Evolutionary conservation across 176 grass and related monocot genomes (phyloP).

Genomic region (Hordeum marinum): DNA sequence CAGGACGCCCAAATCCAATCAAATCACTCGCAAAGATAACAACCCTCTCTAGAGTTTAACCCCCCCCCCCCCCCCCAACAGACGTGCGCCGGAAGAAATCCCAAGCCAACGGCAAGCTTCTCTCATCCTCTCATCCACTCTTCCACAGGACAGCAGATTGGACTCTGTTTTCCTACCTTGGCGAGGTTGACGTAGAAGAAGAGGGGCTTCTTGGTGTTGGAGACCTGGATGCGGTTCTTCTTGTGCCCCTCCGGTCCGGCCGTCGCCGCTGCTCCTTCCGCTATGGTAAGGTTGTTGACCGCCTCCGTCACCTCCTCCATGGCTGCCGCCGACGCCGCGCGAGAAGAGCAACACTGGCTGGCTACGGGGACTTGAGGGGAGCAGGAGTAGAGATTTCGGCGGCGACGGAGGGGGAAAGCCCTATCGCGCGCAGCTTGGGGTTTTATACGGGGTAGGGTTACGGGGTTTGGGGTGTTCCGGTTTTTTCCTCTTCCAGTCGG

Average conservation of each 20-base stretch:
- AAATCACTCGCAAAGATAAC: not conserved
- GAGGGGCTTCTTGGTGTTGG: slow-evolving; percentile 99
- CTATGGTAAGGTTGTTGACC: slow-evolving; percentile 62
- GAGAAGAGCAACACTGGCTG: not conserved
- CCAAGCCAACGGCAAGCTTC: not conserved
- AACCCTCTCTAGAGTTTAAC: not conserved
- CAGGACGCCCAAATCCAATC: not conserved
- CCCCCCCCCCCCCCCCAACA: not conserved
- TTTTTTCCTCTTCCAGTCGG: not conserved
- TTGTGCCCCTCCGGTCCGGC: slow-evolving; percentile 50
- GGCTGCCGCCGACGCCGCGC: not conserved
- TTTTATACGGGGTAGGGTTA: slow-evolving; percentile 50
- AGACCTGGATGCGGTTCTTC: slow-evolving; percentile 91
- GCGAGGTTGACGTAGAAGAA: slow-evolving; percentile 99
- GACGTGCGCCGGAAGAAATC: not conserved
- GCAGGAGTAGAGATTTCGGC: slow-evolving; percentile 26
- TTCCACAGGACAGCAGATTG: not conserved
- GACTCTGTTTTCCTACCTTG: slow-evolving; percentile 37
- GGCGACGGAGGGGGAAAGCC: slow-evolving; percentile 6
- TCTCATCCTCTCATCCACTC: not conserved
- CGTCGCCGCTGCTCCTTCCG: not conserved
- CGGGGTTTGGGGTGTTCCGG: not conserved
- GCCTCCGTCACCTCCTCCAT: slow-evolving; percentile 85
- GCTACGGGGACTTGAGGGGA: not conserved
- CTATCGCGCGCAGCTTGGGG: not conserved